These are phyloP conservation scores for Orbilia blumenaviensis DNA, from an alignment of 2,329 filamentous ascomycete species.

Conservation along the genomic window DNA sequence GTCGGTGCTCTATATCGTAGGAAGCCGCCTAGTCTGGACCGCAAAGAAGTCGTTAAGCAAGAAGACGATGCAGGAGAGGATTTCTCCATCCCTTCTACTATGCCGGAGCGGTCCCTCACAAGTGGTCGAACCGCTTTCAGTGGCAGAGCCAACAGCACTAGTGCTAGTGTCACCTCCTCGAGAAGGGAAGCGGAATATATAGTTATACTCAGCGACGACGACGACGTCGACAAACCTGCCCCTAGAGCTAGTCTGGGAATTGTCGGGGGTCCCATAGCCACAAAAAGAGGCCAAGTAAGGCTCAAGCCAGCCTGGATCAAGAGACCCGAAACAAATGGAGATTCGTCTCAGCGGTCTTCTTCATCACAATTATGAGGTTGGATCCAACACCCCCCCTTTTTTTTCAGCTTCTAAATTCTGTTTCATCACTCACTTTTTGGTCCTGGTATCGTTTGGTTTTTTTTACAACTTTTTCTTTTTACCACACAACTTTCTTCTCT, in stretches of 20 bases:
- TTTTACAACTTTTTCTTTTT: not conserved
- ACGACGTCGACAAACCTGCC: not conserved
- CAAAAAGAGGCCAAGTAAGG: constrained; percentile 16
- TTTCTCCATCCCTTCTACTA: constrained; percentile 36
- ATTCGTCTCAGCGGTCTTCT: not conserved
- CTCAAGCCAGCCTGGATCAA: constrained; percentile 21
- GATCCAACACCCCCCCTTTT: not conserved
- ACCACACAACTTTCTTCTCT: not conserved
- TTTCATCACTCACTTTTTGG: not conserved
- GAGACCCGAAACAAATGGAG: not conserved
- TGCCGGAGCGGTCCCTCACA: constrained; percentile 37
- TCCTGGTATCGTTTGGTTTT: not conserved
- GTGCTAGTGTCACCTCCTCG: not conserved
- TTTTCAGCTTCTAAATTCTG: not conserved
- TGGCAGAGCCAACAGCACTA: constrained; percentile 5
- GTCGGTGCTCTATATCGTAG: constrained; percentile 46
- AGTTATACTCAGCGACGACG: constrained; percentile 21
- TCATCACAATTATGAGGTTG: constrained; percentile 17
- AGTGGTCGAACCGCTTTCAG: constrained; percentile 36
- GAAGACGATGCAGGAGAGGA: constrained; percentile 12
- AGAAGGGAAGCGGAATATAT: constrained; percentile 23
- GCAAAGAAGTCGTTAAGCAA: constrained; percentile 8
- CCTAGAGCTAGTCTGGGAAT: constrained; percentile 31
- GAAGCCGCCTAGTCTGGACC: constrained; percentile 4
- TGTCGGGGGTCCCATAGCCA: not conserved